Conservation (phyloP, 1,139 yeast species). For the Nakaseomyces delphensis region DNA sequence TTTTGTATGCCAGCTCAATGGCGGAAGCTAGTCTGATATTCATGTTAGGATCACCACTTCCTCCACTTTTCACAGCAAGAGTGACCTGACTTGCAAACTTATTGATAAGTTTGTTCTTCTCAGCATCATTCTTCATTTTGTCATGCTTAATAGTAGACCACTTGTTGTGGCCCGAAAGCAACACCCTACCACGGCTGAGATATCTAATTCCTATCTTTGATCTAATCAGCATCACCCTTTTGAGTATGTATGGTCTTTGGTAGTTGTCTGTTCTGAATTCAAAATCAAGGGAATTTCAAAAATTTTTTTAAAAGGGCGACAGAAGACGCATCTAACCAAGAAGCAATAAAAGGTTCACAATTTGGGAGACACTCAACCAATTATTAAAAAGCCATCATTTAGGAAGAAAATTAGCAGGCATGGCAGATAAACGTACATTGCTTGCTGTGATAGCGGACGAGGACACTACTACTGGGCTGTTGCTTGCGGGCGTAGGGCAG, state of each 20-base stretch:
- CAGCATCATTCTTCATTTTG: slow-evolving; percentile 86
- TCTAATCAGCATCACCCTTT: neutral
- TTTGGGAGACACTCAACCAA: too few species aligned
- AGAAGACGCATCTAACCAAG: too few species aligned
- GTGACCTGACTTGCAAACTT: slow-evolving; percentile 66
- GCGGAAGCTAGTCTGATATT: slow-evolving; percentile 69
- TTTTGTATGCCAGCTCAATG: slow-evolving; percentile 67
- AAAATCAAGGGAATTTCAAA: too few species aligned
- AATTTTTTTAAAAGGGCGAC: too few species aligned
- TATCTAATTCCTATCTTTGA: neutral
- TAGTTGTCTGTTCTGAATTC: too few species aligned
- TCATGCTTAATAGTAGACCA: slow-evolving; percentile 95
- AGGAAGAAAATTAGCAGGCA: too few species aligned
- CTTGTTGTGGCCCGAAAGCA: slow-evolving; percentile 61
- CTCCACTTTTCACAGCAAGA: slow-evolving; percentile 54
- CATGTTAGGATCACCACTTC: slow-evolving; percentile 49
- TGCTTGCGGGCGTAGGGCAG: slow-evolving; percentile 94
- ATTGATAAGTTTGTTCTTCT: slow-evolving; percentile 60
- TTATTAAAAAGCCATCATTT: too few species aligned
- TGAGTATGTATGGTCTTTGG: too few species aligned
- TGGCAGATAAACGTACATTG: slow-evolving; percentile 55
- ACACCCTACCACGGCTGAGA: neutral
- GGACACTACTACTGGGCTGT: slow-evolving; percentile 92
- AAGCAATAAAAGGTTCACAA: too few species aligned
- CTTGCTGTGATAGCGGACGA: slow-evolving; percentile 95